Conservation (phyloP, 2,329 filamentous ascomycete genomes). For the Ceratocystiopsis brevicomis region DNA sequence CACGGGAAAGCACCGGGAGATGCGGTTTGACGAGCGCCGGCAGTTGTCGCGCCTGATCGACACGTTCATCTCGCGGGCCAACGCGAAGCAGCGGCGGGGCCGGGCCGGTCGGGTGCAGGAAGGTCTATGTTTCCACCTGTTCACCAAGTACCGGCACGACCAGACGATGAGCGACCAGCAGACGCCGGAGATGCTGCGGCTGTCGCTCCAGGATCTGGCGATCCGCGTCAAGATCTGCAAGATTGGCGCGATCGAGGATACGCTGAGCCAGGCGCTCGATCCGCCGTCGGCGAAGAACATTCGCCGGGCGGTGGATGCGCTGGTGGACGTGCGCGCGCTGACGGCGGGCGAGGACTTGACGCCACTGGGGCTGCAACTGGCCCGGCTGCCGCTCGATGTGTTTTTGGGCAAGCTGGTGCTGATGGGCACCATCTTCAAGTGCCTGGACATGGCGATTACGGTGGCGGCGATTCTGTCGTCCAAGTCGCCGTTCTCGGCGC, state of each 20-base stretch:
- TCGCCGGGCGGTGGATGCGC: conserved; percentile 72
- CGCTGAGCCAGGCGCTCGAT: conserved; percentile 71
- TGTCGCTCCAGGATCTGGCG: conserved; percentile 86
- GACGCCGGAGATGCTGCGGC: conserved; percentile 84
- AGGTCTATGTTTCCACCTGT: conserved; percentile 87
- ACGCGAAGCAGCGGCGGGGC: conserved; percentile 85
- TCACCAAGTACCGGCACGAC: conserved; percentile 79
- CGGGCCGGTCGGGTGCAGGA: conserved; percentile 90
- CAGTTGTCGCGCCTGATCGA: conserved; percentile 84
- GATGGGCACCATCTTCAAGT: conserved; percentile 70
- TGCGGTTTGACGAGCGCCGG: conserved; percentile 85
- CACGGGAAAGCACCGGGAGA: conserved; percentile 90
- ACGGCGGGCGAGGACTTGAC: conserved; percentile 70
- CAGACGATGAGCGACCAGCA: conserved; percentile 75
- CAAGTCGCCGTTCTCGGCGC: conserved; percentile 81
- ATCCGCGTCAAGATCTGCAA: conserved; percentile 97
- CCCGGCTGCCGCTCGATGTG: conserved; percentile 77
- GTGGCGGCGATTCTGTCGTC: conserved; percentile 85
- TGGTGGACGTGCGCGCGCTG: conserved; percentile 82
- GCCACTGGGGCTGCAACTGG: conserved; percentile 67
- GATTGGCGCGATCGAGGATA: conserved; percentile 81
- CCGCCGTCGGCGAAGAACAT: conserved; percentile 86
- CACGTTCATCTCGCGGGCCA: conserved; percentile 86
- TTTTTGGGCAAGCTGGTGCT: conserved; percentile 88
- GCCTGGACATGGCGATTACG: conserved; percentile 77